Base-by-base conservation (phyloP, 108 stramenopile species). In the Pinguiococcus pyrenoidosus region DNA sequence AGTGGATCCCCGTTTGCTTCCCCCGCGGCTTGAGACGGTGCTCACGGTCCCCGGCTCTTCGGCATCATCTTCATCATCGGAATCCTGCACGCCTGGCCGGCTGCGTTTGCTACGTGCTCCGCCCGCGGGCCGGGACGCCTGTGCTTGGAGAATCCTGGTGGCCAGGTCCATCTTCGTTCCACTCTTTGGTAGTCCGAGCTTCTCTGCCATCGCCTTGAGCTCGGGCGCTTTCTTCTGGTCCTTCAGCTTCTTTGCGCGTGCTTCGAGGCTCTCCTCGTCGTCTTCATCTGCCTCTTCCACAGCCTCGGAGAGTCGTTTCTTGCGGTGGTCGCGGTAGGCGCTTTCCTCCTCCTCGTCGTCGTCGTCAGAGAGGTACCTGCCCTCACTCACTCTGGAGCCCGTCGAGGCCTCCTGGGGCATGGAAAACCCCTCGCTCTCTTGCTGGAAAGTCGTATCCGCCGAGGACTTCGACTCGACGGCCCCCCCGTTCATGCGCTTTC, bases 401-500 rank as follows among this genome's bases (percentile, higher is more conserved):
- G 18, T 39, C 12, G 30, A 36, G 34, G 12, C 16, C 9, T 7
- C 50, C 35, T 6, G n/a, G n/a, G n/a, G n/a, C 4, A 6, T 14
- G 33, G 36, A 51, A 14, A 7, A 13, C n/a, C 34, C 27, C 61
- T 5, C 34, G 29, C 29, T 10, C 14, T 17, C 13, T 20, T 26
- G 33, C 12, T 48, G 12, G 20, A 13, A 27, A 24, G 17, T 28
- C 18, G 33, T 10, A 22, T 12, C 9, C 9, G 20, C 43, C 22
- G 16, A 47, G 46, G 28, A 37, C 46, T 33, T 56, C 69, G 14
- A 56, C 54, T 29, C 61, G n/a, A 68, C 51, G 2, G 62, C 49
- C 9, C 46, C 63, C 2, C 56, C 54, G 27, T 59, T 70, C 44
- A 38, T 47, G 14, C 43, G 17, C 14, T 46, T 49, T n/a, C 32